Evolutionary conservation across 345 rosid species (phyloP).

Genomic region (Conringia planisiliqua): DNA sequence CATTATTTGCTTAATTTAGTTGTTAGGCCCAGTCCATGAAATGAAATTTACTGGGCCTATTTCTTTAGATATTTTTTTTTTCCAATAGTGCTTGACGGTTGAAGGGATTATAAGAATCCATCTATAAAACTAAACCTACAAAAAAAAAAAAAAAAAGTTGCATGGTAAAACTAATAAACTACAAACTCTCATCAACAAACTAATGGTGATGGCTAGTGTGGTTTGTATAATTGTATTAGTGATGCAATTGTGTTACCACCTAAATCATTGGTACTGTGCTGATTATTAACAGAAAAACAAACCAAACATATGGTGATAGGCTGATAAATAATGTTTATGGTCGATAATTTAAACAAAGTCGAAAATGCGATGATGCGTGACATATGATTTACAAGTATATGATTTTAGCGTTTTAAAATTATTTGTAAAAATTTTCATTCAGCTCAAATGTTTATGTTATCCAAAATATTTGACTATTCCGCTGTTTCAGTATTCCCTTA

Average conservation of each 20-base stretch:
- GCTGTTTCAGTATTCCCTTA: not conserved
- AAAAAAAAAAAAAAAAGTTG: not conserved
- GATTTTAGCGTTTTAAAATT: not conserved
- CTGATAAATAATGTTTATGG: not conserved
- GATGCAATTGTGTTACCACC: not conserved
- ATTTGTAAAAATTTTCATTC: not conserved
- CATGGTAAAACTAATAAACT: not conserved
- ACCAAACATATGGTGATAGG: not conserved
- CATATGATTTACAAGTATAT: not conserved
- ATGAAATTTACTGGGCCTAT: not conserved
- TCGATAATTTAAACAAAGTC: not conserved
- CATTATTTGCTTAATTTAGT: not conserved
- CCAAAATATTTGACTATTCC: not conserved
- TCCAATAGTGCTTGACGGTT: not conserved
- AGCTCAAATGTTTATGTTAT: not conserved
- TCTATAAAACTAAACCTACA: not conserved
- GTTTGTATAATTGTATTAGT: not conserved
- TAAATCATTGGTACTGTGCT: not conserved
- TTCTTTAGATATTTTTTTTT: not conserved
- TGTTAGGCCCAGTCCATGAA: constrained; percentile 9
- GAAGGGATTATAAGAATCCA: not conserved
- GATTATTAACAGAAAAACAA: not conserved
- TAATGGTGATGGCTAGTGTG: not conserved
- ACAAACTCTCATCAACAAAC: no score
- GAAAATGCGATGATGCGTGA: not conserved